Conservation (phyloP, 805 yeast genomes). For the Candida awuae region DNA sequence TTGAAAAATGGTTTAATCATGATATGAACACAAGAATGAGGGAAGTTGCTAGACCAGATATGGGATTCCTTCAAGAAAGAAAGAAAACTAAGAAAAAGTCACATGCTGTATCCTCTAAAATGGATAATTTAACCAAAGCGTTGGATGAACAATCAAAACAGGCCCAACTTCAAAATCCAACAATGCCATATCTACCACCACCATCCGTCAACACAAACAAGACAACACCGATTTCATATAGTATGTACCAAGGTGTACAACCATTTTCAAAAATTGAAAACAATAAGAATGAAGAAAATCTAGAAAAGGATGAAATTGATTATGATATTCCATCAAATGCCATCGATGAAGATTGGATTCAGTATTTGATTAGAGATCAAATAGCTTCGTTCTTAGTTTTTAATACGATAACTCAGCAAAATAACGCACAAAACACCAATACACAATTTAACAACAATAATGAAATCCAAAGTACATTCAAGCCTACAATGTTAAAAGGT, state of each 20-base stretch:
- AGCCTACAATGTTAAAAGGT: constrained; percentile 19
- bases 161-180: constrained; percentile 21
- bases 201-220: constrained; percentile 4
- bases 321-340: constrained; percentile 12
- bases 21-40: constrained; percentile 38
- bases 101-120: constrained; percentile 23
- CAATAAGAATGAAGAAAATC: neutral
- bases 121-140: constrained; percentile 29
- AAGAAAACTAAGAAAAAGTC: constrained; percentile 15
- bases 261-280: constrained; percentile 1
- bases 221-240: constrained; percentile 4
- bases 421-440: neutral
- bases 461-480: constrained; percentile 10
- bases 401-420: constrained; percentile 1
- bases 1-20: constrained; percentile 51
- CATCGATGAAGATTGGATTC: constrained; percentile 30
- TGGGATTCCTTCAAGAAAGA: constrained; percentile 20
- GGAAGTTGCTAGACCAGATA: constrained; percentile 27
- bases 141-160: constrained; percentile 22
- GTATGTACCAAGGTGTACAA: neutral
- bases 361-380: constrained; percentile 24
- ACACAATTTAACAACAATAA: neutral
- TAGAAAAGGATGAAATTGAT: constrained; percentile 8
- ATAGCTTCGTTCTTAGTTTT: constrained; percentile 10
- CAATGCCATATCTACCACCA: constrained; percentile 14